Evolutionary conservation across 106 monocot species (phyloP).

Genomic region (Dendrobium nobile): DNA sequence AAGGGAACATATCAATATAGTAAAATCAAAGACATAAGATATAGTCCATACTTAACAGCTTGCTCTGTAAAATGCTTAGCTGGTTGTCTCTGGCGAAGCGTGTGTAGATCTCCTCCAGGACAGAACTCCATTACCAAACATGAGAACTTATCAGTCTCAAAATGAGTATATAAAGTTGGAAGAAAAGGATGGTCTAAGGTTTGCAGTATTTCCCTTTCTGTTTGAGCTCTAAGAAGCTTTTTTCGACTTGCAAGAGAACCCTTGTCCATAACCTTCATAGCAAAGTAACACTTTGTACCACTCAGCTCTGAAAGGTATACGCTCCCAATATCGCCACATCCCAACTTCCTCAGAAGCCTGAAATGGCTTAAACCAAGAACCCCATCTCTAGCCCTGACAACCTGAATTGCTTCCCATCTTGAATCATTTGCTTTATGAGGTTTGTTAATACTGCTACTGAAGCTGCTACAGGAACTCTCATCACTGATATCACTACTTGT

Average conservation of each 20-base stretch:
- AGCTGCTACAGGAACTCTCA: conserved; percentile 30
- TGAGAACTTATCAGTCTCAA: conserved; percentile 63
- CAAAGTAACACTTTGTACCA: conserved; percentile 49
- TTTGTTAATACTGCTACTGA: conserved; percentile 40
- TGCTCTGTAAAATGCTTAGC: conserved; percentile 60
- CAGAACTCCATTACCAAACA: conserved; percentile 67
- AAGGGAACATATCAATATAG: not conserved
- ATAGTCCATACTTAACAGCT: conserved; percentile 50
- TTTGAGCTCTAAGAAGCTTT: conserved; percentile 54
- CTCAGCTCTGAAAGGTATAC: conserved; percentile 56
- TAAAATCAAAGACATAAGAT: not conserved
- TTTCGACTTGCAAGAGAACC: conserved; percentile 50
- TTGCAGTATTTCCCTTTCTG: conserved; percentile 60
- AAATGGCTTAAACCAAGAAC: conserved; percentile 50
- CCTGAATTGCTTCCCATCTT: conserved; percentile 44
- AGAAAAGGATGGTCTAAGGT: conserved; percentile 56
- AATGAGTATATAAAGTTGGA: conserved; percentile 52
- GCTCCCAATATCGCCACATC: conserved; percentile 58
- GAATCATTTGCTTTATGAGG: conserved; percentile 48
- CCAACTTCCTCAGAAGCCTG: conserved; percentile 42
- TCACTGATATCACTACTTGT: conserved; percentile 45
- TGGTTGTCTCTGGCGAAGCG: conserved; percentile 50
- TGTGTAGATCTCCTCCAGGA: conserved; percentile 58
- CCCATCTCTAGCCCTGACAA: conserved; percentile 29
- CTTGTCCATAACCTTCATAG: conserved; percentile 73